Conservation (phyloP, 495 filamentous ascomycete species). For the Bathelium albidoporum region DNA sequence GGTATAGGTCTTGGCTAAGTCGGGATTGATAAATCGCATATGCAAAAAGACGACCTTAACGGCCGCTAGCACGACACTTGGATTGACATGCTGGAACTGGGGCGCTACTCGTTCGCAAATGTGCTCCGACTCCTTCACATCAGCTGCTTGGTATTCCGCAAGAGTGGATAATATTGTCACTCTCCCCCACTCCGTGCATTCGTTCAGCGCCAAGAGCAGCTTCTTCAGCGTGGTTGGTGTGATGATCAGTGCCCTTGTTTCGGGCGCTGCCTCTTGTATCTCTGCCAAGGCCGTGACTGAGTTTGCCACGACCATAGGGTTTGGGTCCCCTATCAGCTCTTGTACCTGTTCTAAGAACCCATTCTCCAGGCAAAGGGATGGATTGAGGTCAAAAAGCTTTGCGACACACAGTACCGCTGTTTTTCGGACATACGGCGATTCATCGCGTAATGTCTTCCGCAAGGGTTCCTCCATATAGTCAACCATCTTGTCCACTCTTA, state of each 20-base stretch:
- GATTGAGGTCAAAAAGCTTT: slow-evolving; percentile 93
- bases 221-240: slow-evolving; percentile 78
- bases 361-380: slow-evolving; percentile 85
- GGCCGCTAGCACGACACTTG: slow-evolving; percentile 88
- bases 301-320: slow-evolving; percentile 98
- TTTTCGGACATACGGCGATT: slow-evolving; percentile 97
- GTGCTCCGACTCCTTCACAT: slow-evolving; percentile 94
- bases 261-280: slow-evolving; percentile 81
- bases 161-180: slow-evolving; percentile 87
- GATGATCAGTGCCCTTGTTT: slow-evolving; percentile 76
- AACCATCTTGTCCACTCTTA: slow-evolving; percentile 98
- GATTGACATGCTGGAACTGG: slow-evolving; percentile 98
- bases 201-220: slow-evolving; percentile 90
- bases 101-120: slow-evolving; percentile 94
- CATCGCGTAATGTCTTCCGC: slow-evolving; percentile 90
- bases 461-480: slow-evolving; percentile 99
- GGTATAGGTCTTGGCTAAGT: slow-evolving; percentile 69
- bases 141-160: slow-evolving; percentile 73
- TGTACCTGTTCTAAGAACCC: slow-evolving; percentile 94
- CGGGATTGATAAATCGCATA: slow-evolving; percentile 78
- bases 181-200: slow-evolving; percentile 98
- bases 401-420: slow-evolving; percentile 96
- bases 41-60: slow-evolving; percentile 98
- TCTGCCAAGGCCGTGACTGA: slow-evolving; percentile 87
- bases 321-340: slow-evolving; percentile 93